Evolutionary conservation across 139 green algal genomes (phyloP).

Genomic region (Deuterostichococcus epilithicus): DNA sequence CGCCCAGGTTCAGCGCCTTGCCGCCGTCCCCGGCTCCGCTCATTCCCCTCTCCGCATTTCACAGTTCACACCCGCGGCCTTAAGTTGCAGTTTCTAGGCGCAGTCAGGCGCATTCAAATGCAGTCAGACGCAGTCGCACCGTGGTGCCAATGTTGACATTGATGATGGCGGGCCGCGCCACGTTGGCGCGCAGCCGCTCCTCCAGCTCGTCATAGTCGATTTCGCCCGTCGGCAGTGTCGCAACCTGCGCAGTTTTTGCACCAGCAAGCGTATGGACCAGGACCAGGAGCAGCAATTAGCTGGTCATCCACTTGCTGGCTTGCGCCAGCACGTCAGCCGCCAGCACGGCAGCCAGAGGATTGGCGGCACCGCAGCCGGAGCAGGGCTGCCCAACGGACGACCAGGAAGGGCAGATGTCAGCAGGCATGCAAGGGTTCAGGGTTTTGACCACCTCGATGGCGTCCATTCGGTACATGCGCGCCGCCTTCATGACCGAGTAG

Average conservation of each 20-base stretch:
- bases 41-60: no score
- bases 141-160: constrained; percentile 99
- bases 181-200: constrained; percentile 56
- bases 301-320: neutral
- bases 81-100: no score
- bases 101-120: no score
- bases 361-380: no score
- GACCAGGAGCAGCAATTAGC: neutral
- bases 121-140: constrained; percentile 24
- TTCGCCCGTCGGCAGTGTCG: constrained; percentile 76
- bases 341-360: no score
- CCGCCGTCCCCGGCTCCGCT: no score
- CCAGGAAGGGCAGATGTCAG: no score
- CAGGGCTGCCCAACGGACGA: no score
- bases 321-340: neutral
- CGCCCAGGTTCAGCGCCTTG: no score
- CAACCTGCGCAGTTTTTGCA: constrained; percentile 14
- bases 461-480: constrained; percentile 95
- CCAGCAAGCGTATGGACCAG: neutral
- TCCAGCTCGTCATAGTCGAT: constrained; percentile 89
- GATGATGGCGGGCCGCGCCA: constrained; percentile 80
- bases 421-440: no score
- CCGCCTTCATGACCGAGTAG: constrained; percentile 97
- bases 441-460: constrained; percentile 59
- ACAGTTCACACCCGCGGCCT: no score